Percentiles rank a stretch among this genome's conserved stretches.
phyloP scores from a whole-genome alignment of 2,329 filamentous ascomycete genomes.

The Aspergillus thermomutatus region DNA sequence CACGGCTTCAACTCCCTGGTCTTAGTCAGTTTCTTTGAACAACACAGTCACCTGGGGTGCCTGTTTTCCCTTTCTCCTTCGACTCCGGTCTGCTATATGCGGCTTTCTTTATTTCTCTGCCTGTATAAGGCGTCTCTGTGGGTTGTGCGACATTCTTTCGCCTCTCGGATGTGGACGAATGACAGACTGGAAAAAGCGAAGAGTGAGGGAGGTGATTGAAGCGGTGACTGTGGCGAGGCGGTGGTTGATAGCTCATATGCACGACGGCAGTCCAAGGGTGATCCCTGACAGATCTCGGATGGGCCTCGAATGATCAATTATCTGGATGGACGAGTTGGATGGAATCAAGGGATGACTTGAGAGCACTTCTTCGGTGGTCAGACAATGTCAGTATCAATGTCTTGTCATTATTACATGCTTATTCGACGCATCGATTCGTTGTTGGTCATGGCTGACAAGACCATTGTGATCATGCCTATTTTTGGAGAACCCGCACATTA shows the following conservation, averaged over 20 bases:
- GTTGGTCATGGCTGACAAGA: not conserved
- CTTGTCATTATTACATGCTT: not conserved
- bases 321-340: not conserved
- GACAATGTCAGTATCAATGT: not conserved
- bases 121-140: not conserved
- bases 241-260: conserved; percentile 17
- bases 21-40: not conserved
- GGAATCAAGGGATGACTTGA: not conserved
- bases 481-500: not conserved
- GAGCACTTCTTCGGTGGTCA: not conserved
- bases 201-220: too few relatives aligned
- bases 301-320: not conserved
- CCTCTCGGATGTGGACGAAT: not conserved
- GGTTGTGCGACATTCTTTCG: not conserved
- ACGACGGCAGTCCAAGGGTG: conserved; percentile 10
- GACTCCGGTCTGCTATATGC: not conserved
- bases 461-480: not conserved
- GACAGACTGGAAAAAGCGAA: not conserved
- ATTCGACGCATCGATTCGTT: not conserved
- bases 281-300: conserved; percentile 6
- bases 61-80: not conserved
- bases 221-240: not conserved
- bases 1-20: not conserved
- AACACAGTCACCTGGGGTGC: not conserved
- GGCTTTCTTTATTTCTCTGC: not conserved